These are phyloP conservation scores for Pelargonium australe DNA, from an alignment of 441 rosid genomes.

Conservation along the genomic window DNA sequence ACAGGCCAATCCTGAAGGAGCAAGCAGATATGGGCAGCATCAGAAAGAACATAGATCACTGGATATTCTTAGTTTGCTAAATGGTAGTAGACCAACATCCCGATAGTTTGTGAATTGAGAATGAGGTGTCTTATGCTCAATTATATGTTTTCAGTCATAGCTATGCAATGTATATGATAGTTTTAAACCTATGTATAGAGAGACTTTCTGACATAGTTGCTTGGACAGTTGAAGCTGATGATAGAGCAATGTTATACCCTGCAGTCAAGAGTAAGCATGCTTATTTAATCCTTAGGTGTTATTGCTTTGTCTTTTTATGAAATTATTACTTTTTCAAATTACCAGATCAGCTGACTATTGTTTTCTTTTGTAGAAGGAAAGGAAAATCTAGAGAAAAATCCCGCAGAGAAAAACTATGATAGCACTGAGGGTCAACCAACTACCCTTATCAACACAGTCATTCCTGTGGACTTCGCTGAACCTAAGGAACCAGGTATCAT, in stretches of 20 bases:
- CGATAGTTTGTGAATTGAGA: neutral
- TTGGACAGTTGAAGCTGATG: neutral
- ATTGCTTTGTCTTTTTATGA: neutral
- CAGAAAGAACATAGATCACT: constrained; percentile 51
- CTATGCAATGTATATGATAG: neutral
- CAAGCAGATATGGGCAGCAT: constrained; percentile 16
- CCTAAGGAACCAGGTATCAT: constrained; percentile 34
- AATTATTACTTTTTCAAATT: constrained; percentile 9
- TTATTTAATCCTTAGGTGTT: neutral
- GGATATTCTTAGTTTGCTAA: constrained; percentile 60
- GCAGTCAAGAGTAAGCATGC: neutral
- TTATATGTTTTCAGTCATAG: neutral
- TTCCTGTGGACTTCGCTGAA: constrained; percentile 23
- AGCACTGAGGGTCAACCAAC: constrained; percentile 19
- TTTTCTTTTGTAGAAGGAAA: constrained; percentile 21
- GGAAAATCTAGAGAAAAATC: constrained; percentile 16
- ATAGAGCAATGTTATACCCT: neutral
- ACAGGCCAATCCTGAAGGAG: constrained; percentile 33
- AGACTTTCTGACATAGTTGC: neutral
- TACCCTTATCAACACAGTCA: constrained; percentile 12
- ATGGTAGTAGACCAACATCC: constrained; percentile 10
- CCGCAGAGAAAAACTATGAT: constrained; percentile 20
- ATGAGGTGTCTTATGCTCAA: neutral
- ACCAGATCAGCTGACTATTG: constrained; percentile 5
- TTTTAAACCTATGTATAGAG: neutral